These are phyloP conservation scores for Quercus rubra DNA, from an alignment of 306 rosid species.

Conservation along the genomic window DNA sequence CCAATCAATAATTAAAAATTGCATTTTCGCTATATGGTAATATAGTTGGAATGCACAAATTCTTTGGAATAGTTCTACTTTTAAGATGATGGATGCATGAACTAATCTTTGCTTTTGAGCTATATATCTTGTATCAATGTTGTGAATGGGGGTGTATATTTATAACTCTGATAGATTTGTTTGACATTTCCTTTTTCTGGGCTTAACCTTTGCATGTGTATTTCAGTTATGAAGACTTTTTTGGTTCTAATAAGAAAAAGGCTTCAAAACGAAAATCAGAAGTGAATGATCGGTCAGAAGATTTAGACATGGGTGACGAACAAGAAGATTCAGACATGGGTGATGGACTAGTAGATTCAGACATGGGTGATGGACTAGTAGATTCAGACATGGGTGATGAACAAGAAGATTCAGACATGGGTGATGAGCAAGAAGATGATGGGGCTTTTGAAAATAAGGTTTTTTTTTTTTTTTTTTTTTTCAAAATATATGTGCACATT, in stretches of 20 bases:
- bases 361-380: conserved; percentile 5
- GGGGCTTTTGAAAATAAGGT: conserved; percentile 41
- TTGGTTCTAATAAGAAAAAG: conserved; percentile 45
- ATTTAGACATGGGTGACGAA: conserved; percentile 32
- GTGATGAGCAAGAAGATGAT: conserved; percentile 24
- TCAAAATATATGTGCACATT: not conserved
- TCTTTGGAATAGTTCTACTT: not conserved
- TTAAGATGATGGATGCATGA: not conserved
- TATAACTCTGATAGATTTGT: conserved; percentile 5
- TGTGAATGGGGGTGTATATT: not conserved
- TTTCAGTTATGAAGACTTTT: conserved; percentile 77
- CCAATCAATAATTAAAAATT: not conserved
- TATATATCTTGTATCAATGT: not conserved
- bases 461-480: not conserved
- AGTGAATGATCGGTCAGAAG: conserved; percentile 35
- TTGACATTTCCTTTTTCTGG: not conserved
- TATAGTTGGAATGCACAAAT: not conserved
- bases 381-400: conserved; percentile 5
- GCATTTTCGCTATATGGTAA: not conserved
- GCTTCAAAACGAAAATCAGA: conserved; percentile 35
- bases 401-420: conserved; percentile 11
- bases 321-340: conserved; percentile 29
- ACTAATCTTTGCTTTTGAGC: not conserved
- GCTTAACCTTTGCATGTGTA: conserved; percentile 22
- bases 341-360: conserved; percentile 8